Percentiles rank a stretch among this genome's conserved stretches.
phyloP scores from a whole-genome alignment of 2,329 filamentous ascomycete genomes.

The Aureobasidium sp. region DNA sequence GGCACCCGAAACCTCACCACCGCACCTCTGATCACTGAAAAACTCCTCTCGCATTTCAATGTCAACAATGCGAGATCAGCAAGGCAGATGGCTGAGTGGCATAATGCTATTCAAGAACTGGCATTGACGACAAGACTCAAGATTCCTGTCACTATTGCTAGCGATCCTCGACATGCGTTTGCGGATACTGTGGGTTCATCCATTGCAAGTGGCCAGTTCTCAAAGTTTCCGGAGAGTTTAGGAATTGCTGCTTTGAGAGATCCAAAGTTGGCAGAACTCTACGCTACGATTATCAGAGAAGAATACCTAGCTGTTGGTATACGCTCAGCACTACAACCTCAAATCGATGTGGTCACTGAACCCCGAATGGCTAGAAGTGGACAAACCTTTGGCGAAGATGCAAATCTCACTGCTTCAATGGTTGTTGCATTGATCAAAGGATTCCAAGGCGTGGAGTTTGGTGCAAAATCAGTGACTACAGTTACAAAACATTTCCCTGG shows the following conservation, averaged over 20 bases:
- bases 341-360: constrained; percentile 76
- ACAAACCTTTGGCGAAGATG: constrained; percentile 77
- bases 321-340: constrained; percentile 78
- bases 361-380: constrained; percentile 77
- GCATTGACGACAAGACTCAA: constrained; percentile 3
- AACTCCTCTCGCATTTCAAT: constrained; percentile 66
- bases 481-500: constrained; percentile 16
- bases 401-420: constrained; percentile 73
- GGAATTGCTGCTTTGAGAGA: constrained; percentile 76
- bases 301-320: constrained; percentile 74
- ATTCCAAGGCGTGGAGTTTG: background rate
- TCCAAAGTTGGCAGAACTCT: constrained; percentile 71
- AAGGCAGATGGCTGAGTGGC: constrained; percentile 62
- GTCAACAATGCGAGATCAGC: constrained; percentile 74
- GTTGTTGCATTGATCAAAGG: constrained; percentile 31
- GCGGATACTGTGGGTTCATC: constrained; percentile 78
- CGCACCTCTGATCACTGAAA: constrained; percentile 78
- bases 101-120: constrained; percentile 4
- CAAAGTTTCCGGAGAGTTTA: constrained; percentile 75
- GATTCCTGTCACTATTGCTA: constrained; percentile 11
- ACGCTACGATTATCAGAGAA: constrained; percentile 68
- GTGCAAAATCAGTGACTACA: background rate
- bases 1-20: constrained; percentile 4
- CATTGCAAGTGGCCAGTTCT: constrained; percentile 78
- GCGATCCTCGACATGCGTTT: constrained; percentile 66